Percentiles rank a stretch among this genome's conserved stretches.
These are phyloP conservation scores for Geosmithia flava DNA, from an alignment of 2,329 filamentous ascomycete genomes.

Conservation along the genomic window DNA sequence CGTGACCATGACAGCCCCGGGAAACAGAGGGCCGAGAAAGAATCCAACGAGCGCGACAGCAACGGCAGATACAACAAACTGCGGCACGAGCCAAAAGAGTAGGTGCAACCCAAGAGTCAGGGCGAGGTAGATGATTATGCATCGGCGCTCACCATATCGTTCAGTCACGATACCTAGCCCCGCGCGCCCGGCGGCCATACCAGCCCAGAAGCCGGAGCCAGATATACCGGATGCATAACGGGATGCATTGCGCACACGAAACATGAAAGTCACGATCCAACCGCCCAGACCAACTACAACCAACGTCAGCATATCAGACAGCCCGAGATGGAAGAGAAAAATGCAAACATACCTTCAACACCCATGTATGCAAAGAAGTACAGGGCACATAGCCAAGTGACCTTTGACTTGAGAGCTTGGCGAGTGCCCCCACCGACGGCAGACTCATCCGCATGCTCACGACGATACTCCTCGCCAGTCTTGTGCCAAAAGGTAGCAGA, in stretches of 20 bases:
- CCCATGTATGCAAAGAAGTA: slow-evolving; percentile 68
- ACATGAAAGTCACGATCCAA: slow-evolving; percentile 75
- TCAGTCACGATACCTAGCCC: slow-evolving; percentile 60
- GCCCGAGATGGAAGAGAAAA: neutral
- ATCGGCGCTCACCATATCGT: slow-evolving; percentile 49
- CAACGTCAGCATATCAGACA: neutral
- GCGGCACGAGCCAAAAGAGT: slow-evolving; percentile 42
- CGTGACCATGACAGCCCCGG: slow-evolving; percentile 56
- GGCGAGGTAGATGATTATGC: slow-evolving; percentile 47
- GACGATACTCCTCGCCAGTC: slow-evolving; percentile 40
- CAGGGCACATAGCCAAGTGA: slow-evolving; percentile 54
- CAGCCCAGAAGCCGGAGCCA: slow-evolving; percentile 69
- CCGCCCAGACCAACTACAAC: slow-evolving; percentile 50
- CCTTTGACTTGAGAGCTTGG: slow-evolving; percentile 27
- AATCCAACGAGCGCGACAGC: slow-evolving; percentile 59
- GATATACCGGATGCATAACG: slow-evolving; percentile 60
- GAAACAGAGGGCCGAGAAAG: slow-evolving; percentile 64
- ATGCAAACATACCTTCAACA: slow-evolving; percentile 36
- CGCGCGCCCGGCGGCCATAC: slow-evolving; percentile 57
- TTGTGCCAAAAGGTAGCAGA: slow-evolving; percentile 45
- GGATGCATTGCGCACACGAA: slow-evolving; percentile 51
- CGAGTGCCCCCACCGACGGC: slow-evolving; percentile 17
- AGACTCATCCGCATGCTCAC: slow-evolving; percentile 13
- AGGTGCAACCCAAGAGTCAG: slow-evolving; percentile 50
- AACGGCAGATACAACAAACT: slow-evolving; percentile 45